These are phyloP conservation scores for Candida dubliniensis DNA, from an alignment of 1,139 yeast genomes.

Conservation along the genomic window DNA sequence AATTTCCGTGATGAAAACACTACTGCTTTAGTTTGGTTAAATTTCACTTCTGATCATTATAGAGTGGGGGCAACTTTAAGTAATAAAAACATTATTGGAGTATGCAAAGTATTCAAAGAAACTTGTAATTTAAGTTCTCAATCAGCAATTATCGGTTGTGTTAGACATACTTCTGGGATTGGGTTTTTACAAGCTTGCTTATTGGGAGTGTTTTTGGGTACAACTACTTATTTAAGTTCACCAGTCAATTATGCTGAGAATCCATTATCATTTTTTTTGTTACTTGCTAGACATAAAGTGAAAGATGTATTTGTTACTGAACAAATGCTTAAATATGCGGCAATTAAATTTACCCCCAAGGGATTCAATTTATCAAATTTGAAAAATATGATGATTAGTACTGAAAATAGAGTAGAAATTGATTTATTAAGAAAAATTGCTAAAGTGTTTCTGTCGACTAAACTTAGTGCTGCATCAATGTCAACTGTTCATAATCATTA, in stretches of 20 bases:
- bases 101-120: slow-evolving; percentile 88
- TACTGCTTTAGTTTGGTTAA: slow-evolving; percentile 61
- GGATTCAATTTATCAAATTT: slow-evolving; percentile 64
- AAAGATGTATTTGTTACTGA: slow-evolving; percentile 86
- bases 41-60: slow-evolving; percentile 72
- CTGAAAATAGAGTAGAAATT: slow-evolving; percentile 71
- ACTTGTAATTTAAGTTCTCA: slow-evolving; percentile 80
- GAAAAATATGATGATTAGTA: slow-evolving; percentile 82
- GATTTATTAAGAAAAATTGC: slow-evolving; percentile 61
- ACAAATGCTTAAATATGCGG: slow-evolving; percentile 79
- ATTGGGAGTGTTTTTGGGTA: slow-evolving; percentile 83
- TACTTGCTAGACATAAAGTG: slow-evolving; percentile 74
- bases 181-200: slow-evolving; percentile 85
- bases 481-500: slow-evolving; percentile 77
- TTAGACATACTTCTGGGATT: slow-evolving; percentile 78
- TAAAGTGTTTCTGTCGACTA: slow-evolving; percentile 62
- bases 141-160: slow-evolving; percentile 81
- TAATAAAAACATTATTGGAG: slow-evolving; percentile 66
- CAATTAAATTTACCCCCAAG: slow-evolving; percentile 60
- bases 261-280: slow-evolving; percentile 70
- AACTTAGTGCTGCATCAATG: slow-evolving; percentile 67
- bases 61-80: slow-evolving; percentile 64
- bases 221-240: slow-evolving; percentile 78
- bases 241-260: slow-evolving; percentile 77
- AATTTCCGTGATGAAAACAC: slow-evolving; percentile 45